A percentile compares a stretch with the other conserved stretches of the same genome.
These are phyloP conservation scores for Mytilinidion resinicola DNA, from an alignment of 495 filamentous ascomycete genomes.

Conservation along the genomic window DNA sequence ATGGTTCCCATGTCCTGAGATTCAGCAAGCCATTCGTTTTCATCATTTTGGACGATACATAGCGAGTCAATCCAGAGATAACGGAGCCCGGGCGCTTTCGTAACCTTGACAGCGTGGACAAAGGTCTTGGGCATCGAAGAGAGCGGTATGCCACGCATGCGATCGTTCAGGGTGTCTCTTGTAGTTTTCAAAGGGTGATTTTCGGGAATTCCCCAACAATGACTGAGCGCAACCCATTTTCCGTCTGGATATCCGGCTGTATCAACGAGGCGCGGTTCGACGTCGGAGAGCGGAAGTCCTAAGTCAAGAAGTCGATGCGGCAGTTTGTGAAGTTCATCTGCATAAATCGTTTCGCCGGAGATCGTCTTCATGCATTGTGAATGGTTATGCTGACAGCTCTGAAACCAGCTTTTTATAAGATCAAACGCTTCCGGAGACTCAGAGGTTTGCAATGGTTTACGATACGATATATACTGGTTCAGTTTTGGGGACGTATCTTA, in stretches of 20 bases:
- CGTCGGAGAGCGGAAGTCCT: not conserved
- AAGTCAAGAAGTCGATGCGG: not conserved
- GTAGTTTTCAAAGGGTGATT: slow-evolving; percentile 1
- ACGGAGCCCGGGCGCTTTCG: not conserved
- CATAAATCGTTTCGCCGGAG: not conserved
- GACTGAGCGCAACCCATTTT: not conserved
- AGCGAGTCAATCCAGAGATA: slow-evolving; percentile 7
- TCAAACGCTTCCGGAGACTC: too few relatives aligned
- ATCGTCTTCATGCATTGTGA: not conserved
- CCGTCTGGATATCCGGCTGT: not conserved
- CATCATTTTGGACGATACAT: slow-evolving; percentile 5
- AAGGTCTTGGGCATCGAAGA: slow-evolving; percentile 1
- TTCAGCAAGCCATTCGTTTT: not conserved
- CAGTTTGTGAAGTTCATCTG: not conserved
- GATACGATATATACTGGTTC: too few relatives aligned
- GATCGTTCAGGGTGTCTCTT: not conserved
- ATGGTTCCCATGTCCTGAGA: not conserved
- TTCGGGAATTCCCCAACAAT: not conserved
- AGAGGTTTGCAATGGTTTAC: too few relatives aligned
- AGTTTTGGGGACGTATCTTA: too few relatives aligned
- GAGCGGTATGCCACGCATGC: not conserved
- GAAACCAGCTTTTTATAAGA: too few relatives aligned
- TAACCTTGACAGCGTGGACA: not conserved
- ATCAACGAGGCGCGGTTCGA: not conserved
- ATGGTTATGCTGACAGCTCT: too few relatives aligned